Conservation (phyloP, 495 filamentous ascomycete genomes). For the Xylaria sp. region DNA sequence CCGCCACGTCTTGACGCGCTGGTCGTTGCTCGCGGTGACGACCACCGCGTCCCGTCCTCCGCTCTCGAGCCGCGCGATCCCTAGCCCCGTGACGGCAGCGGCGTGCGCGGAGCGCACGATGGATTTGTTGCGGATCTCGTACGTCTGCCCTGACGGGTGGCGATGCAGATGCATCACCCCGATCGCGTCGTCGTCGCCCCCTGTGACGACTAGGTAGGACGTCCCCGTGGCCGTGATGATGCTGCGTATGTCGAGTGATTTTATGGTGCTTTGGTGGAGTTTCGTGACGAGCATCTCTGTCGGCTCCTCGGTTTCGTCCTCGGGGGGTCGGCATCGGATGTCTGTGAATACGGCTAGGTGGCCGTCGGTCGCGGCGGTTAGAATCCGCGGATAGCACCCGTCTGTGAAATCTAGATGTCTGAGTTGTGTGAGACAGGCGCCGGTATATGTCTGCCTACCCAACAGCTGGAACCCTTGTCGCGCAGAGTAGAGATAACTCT, state of each 20-base stretch:
- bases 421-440: conserved; percentile 79
- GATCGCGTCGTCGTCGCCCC: conserved; percentile 85
- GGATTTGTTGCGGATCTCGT: conserved; percentile 48
- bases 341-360: conserved; percentile 48
- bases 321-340: background rate
- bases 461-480: conserved; percentile 60
- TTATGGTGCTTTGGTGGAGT: conserved; percentile 80
- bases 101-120: conserved; percentile 79
- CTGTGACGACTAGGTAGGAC: conserved; percentile 66
- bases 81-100: conserved; percentile 75
- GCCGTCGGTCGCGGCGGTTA: conserved; percentile 57
- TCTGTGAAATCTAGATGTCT: conserved; percentile 52
- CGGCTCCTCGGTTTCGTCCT: background rate
- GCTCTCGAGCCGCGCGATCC: conserved; percentile 47
- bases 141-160: background rate
- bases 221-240: conserved; percentile 32
- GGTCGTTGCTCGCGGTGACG: conserved; percentile 77
- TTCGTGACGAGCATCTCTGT: conserved; percentile 38
- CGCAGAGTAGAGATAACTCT: conserved; percentile 67
- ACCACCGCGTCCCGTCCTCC: conserved; percentile 39
- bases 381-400: conserved; percentile 50
- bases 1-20: conserved; percentile 80
- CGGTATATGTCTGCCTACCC: conserved; percentile 69
- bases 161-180: conserved; percentile 59
- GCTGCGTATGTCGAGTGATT: conserved; percentile 55